Evolutionary conservation across 1,139 yeast species (phyloP), one percentile per base, ranked within the genome.

Genomic region (Suhomyces kunorum): DNA sequence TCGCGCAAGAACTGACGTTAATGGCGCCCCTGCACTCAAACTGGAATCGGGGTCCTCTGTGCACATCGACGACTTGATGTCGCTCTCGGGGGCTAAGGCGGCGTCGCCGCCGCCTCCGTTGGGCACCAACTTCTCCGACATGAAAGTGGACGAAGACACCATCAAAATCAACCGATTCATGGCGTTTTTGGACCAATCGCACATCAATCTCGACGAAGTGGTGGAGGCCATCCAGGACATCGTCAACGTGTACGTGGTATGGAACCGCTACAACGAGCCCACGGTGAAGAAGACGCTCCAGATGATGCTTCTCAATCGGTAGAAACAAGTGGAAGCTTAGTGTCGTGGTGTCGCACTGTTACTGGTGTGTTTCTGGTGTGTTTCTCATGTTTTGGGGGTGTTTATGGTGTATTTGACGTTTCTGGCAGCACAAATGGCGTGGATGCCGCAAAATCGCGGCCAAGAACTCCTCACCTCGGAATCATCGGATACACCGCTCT

Each of bases 201-300:
- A 87, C 49, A 77, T 89, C 9, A 85, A 88, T 55, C 61, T 88
- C 28, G 86, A 81, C 45, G 84, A 84, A 54, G 81, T 87, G 5
- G 80, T 84, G 35, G 94, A 86, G 48, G 82, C 88, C 6, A 80
- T 87, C 34, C 96, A 89, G 56, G 96, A 88, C 51, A 67, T 88
- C 58, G 71, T 89, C 36, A 80, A 85, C 6, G 64, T 89, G 3
- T 89, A 89, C 58, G 90, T 85, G 36, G 74, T 80, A 9, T 89
- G 97, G 97, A 90, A 86, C 50, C 61, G 80, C 18, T 89, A 86
- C 55, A 89, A 86, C 54, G 97, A 89, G 57, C 60, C 53, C 22
- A 54, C 50, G 14, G 71, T 71, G 28, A 68, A 68, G 42, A 67
- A 68, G 48, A 66, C 75, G 4, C 51, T 73, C 27, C 77, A 69